Percentiles rank a stretch among this genome's conserved stretches.
phyloP scores from a whole-genome alignment of 2,329 filamentous ascomycete genomes.

The Cercospora canescens region DNA sequence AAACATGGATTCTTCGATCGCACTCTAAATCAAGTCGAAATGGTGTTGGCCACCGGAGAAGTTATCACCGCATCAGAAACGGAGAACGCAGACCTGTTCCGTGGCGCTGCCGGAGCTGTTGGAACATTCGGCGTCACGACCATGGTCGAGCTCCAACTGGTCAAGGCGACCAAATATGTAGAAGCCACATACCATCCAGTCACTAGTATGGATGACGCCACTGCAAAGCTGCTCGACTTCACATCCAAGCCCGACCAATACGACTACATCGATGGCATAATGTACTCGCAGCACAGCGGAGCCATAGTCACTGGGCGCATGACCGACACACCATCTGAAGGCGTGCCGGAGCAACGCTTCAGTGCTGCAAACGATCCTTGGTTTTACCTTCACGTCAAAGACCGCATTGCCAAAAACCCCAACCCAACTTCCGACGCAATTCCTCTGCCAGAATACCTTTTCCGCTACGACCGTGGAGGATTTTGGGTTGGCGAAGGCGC shows the following conservation, averaged over 20 bases:
- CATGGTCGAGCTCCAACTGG: conserved; percentile 51
- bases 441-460: conserved; percentile 66
- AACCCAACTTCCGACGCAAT: conserved; percentile 55
- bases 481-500: conserved; percentile 68
- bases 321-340: conserved; percentile 32
- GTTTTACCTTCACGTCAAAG: conserved; percentile 51
- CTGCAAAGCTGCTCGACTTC: conserved; percentile 41
- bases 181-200: conserved; percentile 51
- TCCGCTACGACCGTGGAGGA: conserved; percentile 68
- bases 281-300: conserved; percentile 46
- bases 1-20: conserved; percentile 66
- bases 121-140: conserved; percentile 69
- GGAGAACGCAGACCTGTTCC: conserved; percentile 61
- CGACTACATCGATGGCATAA: conserved; percentile 54
- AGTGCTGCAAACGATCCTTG: conserved; percentile 49
- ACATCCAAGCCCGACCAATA: conserved; percentile 42
- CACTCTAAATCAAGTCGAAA: conserved; percentile 62
- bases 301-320: conserved; percentile 49
- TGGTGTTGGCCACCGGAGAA: conserved; percentile 63
- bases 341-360: conserved; percentile 36
- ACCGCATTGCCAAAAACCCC: conserved; percentile 40
- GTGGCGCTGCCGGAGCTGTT: conserved; percentile 64
- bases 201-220: conserved; percentile 42
- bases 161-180: conserved; percentile 49
- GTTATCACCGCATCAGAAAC: conserved; percentile 56